Conservation (phyloP, 805 yeast genomes). For the Barnettozyma sucrosica region DNA sequence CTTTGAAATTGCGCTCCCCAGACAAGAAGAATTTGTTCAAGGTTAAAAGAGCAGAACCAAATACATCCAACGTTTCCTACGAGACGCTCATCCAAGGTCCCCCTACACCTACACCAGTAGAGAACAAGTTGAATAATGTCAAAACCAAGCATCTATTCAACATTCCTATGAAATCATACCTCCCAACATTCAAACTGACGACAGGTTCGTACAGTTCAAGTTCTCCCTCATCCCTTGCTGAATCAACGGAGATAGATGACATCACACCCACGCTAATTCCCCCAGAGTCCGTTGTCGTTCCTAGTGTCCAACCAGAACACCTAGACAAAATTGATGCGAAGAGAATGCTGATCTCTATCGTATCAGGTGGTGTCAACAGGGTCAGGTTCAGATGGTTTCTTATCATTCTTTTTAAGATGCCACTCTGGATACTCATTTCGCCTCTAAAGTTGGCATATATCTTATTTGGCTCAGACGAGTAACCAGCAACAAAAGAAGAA, state of each 20-base stretch:
- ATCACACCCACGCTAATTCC: background rate
- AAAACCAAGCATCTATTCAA: slow-evolving; percentile 1
- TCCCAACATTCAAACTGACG: slow-evolving; percentile 7
- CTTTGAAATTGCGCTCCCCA: background rate
- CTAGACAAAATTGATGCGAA: background rate
- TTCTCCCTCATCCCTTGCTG: background rate
- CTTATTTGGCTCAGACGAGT: background rate
- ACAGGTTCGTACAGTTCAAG: background rate
- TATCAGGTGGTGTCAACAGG: background rate
- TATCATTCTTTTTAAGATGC: background rate
- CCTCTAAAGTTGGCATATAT: background rate
- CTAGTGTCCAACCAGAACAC: background rate
- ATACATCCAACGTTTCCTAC: background rate
- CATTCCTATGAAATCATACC: slow-evolving; percentile 3
- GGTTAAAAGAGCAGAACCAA: background rate
- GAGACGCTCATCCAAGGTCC: background rate
- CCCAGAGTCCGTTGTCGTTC: background rate
- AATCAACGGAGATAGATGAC: background rate
- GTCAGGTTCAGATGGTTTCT: slow-evolving; percentile 1
- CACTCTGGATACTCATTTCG: background rate
- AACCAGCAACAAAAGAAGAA: background rate
- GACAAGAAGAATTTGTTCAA: background rate
- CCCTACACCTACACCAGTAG: background rate
- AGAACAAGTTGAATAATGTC: background rate
- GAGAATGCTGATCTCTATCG: background rate